A percentile compares a stretch with the other conserved stretches of the same genome.
Evolutionary conservation across 2,329 filamentous ascomycete species (phyloP).

Genomic region (Pseudopithomyces chartarum): DNA sequence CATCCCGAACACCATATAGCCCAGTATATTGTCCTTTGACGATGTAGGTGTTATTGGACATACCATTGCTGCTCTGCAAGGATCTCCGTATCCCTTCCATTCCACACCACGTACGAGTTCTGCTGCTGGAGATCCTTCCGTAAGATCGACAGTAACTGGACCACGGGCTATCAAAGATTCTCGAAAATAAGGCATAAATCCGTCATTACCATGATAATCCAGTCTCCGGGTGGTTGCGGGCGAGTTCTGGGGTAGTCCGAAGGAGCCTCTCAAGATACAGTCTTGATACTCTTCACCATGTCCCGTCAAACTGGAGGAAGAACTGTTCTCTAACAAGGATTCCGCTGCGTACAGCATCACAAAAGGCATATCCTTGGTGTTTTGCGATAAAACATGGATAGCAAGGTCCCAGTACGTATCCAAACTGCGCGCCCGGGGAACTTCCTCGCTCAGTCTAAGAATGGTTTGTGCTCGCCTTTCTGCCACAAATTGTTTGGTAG

Average conservation of each 20-base stretch:
- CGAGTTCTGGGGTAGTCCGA: neutral
- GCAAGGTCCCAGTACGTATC: conserved; percentile 73
- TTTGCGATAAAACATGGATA: conserved; percentile 68
- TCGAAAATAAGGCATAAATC: conserved; percentile 3
- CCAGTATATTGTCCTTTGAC: conserved; percentile 39
- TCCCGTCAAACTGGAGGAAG: conserved; percentile 3
- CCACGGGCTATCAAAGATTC: conserved; percentile 25
- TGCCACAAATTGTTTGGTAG: conserved; percentile 62
- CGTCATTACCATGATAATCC: neutral
- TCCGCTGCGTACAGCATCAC: conserved; percentile 32
- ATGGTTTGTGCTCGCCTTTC: conserved; percentile 10
- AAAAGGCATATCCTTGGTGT: conserved; percentile 57
- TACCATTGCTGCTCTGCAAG: conserved; percentile 39
- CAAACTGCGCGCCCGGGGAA: conserved; percentile 64
- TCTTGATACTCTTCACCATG: neutral
- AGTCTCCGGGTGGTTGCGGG: neutral
- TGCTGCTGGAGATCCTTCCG: conserved; percentile 33
- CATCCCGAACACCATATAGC: conserved; percentile 47
- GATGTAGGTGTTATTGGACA: conserved; percentile 45
- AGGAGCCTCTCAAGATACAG: neutral
- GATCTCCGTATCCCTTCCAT: conserved; percentile 43
- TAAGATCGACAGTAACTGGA: conserved; percentile 33
- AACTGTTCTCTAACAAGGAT: conserved; percentile 12
- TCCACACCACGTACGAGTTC: conserved; percentile 31
- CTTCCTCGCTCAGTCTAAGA: conserved; percentile 26